These are phyloP conservation scores for Carpinus viminea DNA, from an alignment of 306 rosid genomes.

Conservation along the genomic window DNA sequence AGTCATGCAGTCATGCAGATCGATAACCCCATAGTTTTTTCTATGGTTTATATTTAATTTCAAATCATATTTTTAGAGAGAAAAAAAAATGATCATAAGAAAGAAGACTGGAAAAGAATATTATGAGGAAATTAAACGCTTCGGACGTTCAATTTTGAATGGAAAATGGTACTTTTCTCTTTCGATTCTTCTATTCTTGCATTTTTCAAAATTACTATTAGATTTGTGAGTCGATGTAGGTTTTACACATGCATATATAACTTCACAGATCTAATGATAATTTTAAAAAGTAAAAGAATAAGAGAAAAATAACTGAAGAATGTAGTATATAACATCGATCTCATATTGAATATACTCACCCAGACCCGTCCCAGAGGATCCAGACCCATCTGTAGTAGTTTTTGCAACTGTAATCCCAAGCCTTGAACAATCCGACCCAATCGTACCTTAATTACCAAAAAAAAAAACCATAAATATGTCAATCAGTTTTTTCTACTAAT, in stretches of 20 bases:
- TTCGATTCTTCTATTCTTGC: too few species aligned
- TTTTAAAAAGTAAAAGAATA: too few species aligned
- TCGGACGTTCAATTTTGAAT: background rate
- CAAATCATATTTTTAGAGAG: too few species aligned
- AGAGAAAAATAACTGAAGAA: too few species aligned
- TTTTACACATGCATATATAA: too few species aligned
- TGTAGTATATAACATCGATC: too few species aligned
- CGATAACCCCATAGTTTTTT: too few species aligned
- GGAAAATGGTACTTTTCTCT: too few species aligned
- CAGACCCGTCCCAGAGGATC: background rate
- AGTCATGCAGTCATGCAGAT: background rate
- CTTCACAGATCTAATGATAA: too few species aligned
- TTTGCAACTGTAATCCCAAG: constrained; percentile 72
- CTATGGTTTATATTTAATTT: too few species aligned
- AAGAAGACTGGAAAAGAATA: background rate
- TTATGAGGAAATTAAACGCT: background rate
- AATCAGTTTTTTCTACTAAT: background rate
- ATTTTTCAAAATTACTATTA: too few species aligned
- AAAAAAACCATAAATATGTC: background rate
- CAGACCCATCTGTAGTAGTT: constrained; percentile 24
- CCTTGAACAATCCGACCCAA: constrained; percentile 66
- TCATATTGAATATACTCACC: constrained; percentile 34
- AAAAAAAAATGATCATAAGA: background rate
- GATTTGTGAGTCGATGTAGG: too few species aligned
- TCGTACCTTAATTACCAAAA: constrained; percentile 51